Percentiles rank a stretch among this genome's conserved stretches.
These are phyloP conservation scores for Coemansia sp. DNA, from an alignment of 192 early-diverging fungal species.

Conservation along the genomic window DNA sequence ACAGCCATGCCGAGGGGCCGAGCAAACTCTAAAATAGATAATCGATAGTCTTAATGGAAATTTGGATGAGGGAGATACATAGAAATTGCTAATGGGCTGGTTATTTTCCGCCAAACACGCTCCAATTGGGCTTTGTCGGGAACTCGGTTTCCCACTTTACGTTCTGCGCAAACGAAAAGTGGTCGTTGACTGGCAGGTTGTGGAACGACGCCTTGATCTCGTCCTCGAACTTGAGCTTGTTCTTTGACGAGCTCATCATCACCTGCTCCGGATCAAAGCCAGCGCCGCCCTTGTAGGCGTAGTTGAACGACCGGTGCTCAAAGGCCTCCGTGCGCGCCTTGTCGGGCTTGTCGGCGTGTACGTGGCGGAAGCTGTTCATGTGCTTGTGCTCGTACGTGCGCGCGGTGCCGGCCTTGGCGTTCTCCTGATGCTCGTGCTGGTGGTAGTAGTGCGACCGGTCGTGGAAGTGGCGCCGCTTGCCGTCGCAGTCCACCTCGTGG, in stretches of 20 bases:
- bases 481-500: conserved; percentile 52
- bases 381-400: conserved; percentile 58
- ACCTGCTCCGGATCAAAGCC: conserved; percentile 55
- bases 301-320: conserved; percentile 58
- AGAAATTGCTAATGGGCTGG: background rate
- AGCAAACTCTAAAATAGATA: background rate
- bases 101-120: conserved; percentile 50
- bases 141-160: conserved; percentile 55
- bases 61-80: no score
- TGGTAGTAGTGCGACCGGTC: conserved; percentile 58
- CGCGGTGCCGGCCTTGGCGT: conserved; percentile 50
- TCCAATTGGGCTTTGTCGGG: conserved; percentile 55
- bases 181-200: conserved; percentile 53
- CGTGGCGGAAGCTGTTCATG: conserved; percentile 54
- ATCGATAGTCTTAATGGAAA: background rate
- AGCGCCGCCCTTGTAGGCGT: conserved; percentile 53
- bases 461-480: conserved; percentile 51
- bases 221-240: conserved; percentile 55
- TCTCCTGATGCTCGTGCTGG: conserved; percentile 59
- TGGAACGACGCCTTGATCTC: conserved; percentile 57
- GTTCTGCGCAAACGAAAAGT: conserved; percentile 34
- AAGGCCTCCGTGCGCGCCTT: conserved; percentile 54
- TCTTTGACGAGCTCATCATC: conserved; percentile 54
- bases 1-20: conserved; percentile 22
- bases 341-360: conserved; percentile 53